Conservation (phyloP, 805 yeast genomes). For the Nakazawaea ishiwadae region DNA sequence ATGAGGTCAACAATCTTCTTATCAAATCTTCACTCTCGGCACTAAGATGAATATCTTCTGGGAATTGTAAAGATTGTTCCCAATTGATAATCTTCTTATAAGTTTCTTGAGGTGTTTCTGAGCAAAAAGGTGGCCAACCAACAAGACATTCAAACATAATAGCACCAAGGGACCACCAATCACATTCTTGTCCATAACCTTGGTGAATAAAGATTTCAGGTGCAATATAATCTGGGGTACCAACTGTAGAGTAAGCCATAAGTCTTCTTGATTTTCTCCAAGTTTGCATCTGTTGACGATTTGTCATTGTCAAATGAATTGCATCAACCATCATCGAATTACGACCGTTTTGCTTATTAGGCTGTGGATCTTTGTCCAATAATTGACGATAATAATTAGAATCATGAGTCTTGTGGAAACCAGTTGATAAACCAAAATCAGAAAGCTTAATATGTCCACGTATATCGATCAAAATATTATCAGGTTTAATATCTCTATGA, state of each 20-base stretch:
- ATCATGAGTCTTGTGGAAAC: conserved; percentile 92
- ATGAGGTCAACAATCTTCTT: conserved; percentile 65
- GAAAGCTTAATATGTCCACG: conserved; percentile 61
- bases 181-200: conserved; percentile 96
- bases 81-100: conserved; percentile 87
- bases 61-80: conserved; percentile 83
- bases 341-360: conserved; percentile 34
- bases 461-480: conserved; percentile 69
- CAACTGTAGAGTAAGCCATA: conserved; percentile 96
- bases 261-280: conserved; percentile 90
- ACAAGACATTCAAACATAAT: conserved; percentile 94
- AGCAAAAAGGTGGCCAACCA: conserved; percentile 97
- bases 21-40: conserved; percentile 88
- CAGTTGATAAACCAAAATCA: conserved; percentile 82
- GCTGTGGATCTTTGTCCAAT: conserved; percentile 55
- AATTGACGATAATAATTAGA: conserved; percentile 80
- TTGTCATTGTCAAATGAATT: conserved; percentile 91
- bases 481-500: conserved; percentile 97
- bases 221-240: conserved; percentile 94
- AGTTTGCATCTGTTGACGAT: conserved; percentile 91
- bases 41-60: conserved; percentile 86
- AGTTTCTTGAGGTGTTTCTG: conserved; percentile 92
- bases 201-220: conserved; percentile 91
- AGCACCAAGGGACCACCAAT: conserved; percentile 97
- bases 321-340: conserved; percentile 90